Evolutionary conservation across 495 filamentous ascomycete species (phyloP), one percentile per base, ranked within the genome.

Genomic region (Paragyromitra xinjiangensis): DNA sequence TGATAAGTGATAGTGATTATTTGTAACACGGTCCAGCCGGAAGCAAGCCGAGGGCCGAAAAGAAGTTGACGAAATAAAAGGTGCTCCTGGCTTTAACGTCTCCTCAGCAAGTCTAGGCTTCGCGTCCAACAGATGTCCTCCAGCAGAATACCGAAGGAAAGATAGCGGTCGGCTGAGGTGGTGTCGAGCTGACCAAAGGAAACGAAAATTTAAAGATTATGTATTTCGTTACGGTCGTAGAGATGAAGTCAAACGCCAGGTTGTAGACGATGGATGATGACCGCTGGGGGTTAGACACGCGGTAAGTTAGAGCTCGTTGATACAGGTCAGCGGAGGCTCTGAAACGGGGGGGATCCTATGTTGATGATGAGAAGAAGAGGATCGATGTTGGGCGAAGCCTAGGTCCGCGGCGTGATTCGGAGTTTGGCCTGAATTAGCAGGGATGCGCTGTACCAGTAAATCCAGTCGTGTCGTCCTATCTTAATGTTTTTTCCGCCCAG

Each of bases 11-110:
- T 73, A 64, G 69, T 48, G 76, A 79, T 81, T 76, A 77, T 66
- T 67, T 44, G 64, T 73, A 82, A 75, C 80, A 80, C 81, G 80
- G 81, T 74, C 81, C 81, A 82, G 80, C 81, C 81, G 81, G 77
- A 77, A 66, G 75, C 69, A 73, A 81, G 68, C 56, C 75, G 80
- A 79, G 71, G 71, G 66, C 75, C 76, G 78, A 78, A 75, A 81
- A 37, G 45, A 71, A 67, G 77, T 66, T 71, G 75, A 63, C 29
- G 45, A 69, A 66, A 74, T 62, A 69, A 65, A 69, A 78, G 67
- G 48, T 66, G 22, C 51, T 71, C 50, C 75, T 29, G 48, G 37
- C 14, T 65, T 66, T 56, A 50, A 44, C 34, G 34, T 44, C 75
- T 64, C 77, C 77, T 66, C 77, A 71, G 61, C 37, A 79, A 73